Base-by-base conservation (phyloP, 2,329 filamentous ascomycete genomes). In the Chrysosporium queenslandicum region DNA sequence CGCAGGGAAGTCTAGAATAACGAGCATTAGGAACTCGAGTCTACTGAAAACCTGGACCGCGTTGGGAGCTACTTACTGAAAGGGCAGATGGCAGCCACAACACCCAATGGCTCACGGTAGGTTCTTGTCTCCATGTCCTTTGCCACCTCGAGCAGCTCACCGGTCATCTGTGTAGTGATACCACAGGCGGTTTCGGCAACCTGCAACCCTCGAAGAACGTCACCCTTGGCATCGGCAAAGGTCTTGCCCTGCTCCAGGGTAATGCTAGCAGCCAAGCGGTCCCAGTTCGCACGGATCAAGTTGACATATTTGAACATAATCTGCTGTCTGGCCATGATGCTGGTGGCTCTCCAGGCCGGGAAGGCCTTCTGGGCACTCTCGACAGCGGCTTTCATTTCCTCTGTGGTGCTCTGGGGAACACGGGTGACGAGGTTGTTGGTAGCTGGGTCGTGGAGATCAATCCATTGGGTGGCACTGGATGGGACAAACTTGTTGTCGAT, bases 121-220 rank as follows among this genome's bases (percentile, higher is more conserved):
- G 86, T 89, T 86, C 84, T 94, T 94, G 78, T 94, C 94, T 88
- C 76, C 94, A n/a, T n/a, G n/a, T n/a, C n/a, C n/a, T n/a, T n/a
- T n/a, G n/a, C n/a, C n/a, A n/a, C n/a, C n/a, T n/a, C n/a, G n/a
- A n/a, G n/a, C n/a, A n/a, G n/a, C n/a, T n/a, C n/a, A n/a, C 85
- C 86, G 94, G 58, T 88, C 88, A 67, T 80, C 87, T n/a, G n/a
- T n/a, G 64, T 91, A 92, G 76, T 81, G 64, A 95, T 70, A 74
- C 81, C 85, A 66, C 77, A 83, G 54, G 81, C 77, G 52, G 83
- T 81, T 61, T 79, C 77, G 56, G 69, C 74, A 48, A n/a, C n/a
- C n/a, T n/a, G n/a, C n/a, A n/a, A n/a, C n/a, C n/a, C n/a, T n/a
- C n/a, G n/a, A n/a, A n/a, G n/a, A n/a, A 95, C 79, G 63, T 96